Percentiles rank a stretch among this genome's conserved stretches.
Conservation (phyloP, 2,329 filamentous ascomycete genomes). For the Talaromyces albobiverticillius region DNA sequence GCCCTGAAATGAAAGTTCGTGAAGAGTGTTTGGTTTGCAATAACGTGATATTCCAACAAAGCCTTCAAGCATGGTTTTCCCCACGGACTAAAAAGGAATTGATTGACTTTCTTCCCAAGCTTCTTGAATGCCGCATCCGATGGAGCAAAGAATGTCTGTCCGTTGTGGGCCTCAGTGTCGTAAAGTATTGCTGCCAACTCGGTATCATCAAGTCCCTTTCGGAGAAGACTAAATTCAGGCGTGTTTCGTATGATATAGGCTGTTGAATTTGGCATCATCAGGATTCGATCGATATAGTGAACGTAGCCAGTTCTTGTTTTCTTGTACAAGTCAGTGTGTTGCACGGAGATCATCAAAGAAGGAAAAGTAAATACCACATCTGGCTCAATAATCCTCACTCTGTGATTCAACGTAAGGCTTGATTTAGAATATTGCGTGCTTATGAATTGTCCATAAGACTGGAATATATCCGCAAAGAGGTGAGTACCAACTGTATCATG, state of each 20-base stretch:
- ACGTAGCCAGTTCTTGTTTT: neutral
- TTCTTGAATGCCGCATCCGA: slow-evolving; percentile 75
- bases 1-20: slow-evolving; percentile 53
- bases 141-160: slow-evolving; percentile 77
- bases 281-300: neutral
- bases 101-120: slow-evolving; percentile 70
- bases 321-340: neutral
- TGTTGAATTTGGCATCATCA: neutral
- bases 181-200: neutral
- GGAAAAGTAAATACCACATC: neutral
- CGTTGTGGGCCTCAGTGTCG: slow-evolving; percentile 42
- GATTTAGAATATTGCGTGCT: neutral
- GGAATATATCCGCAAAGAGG: slow-evolving; percentile 1
- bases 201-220: slow-evolving; percentile 1
- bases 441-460: neutral
- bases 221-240: slow-evolving; percentile 2
- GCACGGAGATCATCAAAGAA: neutral
- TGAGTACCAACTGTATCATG: neutral
- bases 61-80: slow-evolving; percentile 75
- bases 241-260: neutral
- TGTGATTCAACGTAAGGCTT: neutral
- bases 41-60: slow-evolving; percentile 75
- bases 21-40: slow-evolving; percentile 73
- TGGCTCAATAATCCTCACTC: neutral
- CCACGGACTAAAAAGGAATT: slow-evolving; percentile 76